phyloP scores from a whole-genome alignment of 1,284 basidiomycete genomes.

The Sporisorium graminicola region DNA sequence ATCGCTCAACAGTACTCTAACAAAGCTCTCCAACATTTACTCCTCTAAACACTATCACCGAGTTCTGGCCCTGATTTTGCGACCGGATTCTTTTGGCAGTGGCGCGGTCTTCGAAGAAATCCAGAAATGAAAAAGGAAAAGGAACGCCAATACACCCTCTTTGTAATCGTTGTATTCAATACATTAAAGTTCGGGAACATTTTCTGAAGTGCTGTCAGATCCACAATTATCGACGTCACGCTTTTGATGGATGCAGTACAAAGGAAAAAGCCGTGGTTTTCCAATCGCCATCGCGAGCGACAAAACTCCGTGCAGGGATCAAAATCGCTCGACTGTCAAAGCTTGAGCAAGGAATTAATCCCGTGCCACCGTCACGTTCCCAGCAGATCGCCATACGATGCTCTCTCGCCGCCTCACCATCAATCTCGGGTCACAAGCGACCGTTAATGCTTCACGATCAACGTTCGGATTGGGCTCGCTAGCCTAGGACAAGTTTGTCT shows the following conservation, averaged over 20 bases:
- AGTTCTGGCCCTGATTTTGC: constrained; percentile 8
- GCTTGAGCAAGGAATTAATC: neutral
- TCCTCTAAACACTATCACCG: constrained; percentile 10
- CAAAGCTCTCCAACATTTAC: neutral
- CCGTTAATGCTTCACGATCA: too few species aligned
- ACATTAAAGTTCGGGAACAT: neutral
- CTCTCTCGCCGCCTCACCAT: too few species aligned
- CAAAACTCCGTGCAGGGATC: constrained; percentile 13
- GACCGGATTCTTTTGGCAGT: constrained; percentile 3
- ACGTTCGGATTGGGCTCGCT: too few species aligned
- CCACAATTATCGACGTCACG: neutral
- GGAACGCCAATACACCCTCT: neutral
- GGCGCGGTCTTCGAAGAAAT: neutral
- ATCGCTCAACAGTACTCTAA: constrained; percentile 4
- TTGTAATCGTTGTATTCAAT: neutral
- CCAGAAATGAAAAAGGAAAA: neutral
- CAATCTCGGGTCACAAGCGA: too few species aligned
- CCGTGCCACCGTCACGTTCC: too few species aligned
- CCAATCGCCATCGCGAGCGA: neutral
- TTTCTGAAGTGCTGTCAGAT: constrained; percentile 6
- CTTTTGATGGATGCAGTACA: neutral
- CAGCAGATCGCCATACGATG: too few species aligned
- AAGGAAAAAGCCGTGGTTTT: neutral
- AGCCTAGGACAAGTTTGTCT: too few species aligned
- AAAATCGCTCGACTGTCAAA: neutral